Conservation (phyloP, 1,139 yeast species). For the Hemisphaericaspora xylofermentans region DNA sequence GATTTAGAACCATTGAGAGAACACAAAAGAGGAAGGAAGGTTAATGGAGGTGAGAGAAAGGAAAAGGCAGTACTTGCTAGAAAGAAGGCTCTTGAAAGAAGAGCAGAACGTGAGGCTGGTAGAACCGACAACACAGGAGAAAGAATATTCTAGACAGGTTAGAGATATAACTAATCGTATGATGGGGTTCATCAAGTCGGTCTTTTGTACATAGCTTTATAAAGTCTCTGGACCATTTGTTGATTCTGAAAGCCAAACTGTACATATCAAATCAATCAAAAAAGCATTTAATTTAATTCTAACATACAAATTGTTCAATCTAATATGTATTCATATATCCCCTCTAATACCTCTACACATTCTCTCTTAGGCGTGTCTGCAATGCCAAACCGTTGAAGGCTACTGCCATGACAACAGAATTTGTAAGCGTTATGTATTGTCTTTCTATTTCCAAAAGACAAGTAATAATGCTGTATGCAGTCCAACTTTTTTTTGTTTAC, state of each 20-base stretch:
- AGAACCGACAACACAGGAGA: conserved; percentile 29
- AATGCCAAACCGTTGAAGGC: too few species aligned
- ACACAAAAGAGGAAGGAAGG: conserved; percentile 67
- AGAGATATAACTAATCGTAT: background rate
- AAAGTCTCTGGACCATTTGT: background rate
- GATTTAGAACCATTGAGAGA: conserved; percentile 60
- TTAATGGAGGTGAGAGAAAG: conserved; percentile 88
- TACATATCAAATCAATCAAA: background rate
- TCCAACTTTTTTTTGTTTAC: conserved; percentile 1
- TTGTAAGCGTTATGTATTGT: too few species aligned
- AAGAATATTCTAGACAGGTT: conserved; percentile 12
- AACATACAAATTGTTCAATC: too few species aligned
- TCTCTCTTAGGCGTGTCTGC: too few species aligned
- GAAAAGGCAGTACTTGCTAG: conserved; percentile 69
- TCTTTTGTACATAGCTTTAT: conserved; percentile 2
- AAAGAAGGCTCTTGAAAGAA: conserved; percentile 59
- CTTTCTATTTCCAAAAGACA: too few species aligned
- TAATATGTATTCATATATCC: too few species aligned
- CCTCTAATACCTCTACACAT: too few species aligned
- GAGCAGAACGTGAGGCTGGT: conserved; percentile 37
- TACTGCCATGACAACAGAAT: too few species aligned
- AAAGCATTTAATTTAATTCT: background rate
- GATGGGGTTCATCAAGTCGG: background rate
- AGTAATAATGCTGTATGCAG: too few species aligned
- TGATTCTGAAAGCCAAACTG: background rate